These are phyloP conservation scores for Blastobotrys arbuscula DNA, from an alignment of 1,139 yeast genomes.

Conservation along the genomic window DNA sequence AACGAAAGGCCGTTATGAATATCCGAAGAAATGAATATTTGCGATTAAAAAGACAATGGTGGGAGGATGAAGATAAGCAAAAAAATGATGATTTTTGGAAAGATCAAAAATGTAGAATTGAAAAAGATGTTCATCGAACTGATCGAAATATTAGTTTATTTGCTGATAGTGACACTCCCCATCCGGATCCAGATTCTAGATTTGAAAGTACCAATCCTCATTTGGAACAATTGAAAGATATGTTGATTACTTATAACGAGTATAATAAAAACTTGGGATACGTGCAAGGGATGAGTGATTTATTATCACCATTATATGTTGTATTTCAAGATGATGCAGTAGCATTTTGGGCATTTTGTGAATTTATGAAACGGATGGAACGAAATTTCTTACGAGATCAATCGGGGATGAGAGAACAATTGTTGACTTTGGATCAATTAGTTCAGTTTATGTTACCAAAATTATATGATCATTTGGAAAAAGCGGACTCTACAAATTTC, in stretches of 20 bases:
- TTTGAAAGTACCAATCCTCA: constrained; percentile 60
- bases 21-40: constrained; percentile 61
- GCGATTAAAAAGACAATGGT: constrained; percentile 63
- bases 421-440: constrained; percentile 73
- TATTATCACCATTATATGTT: constrained; percentile 80
- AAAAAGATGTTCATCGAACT: constrained; percentile 89
- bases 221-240: constrained; percentile 64
- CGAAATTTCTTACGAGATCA: constrained; percentile 88
- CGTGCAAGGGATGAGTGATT: constrained; percentile 97
- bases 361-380: constrained; percentile 94
- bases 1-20: constrained; percentile 52
- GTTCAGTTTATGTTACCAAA: constrained; percentile 86
- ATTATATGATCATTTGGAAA: constrained; percentile 72
- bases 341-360: constrained; percentile 83
- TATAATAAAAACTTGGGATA: constrained; percentile 81
- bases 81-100: constrained; percentile 68
- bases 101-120: constrained; percentile 84
- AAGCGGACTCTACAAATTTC: constrained; percentile 82
- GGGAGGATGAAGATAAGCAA: constrained; percentile 54
- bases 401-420: constrained; percentile 86
- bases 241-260: constrained; percentile 80
- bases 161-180: constrained; percentile 46
- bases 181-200: constrained; percentile 47
- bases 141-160: constrained; percentile 72
- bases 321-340: constrained; percentile 70